Percentiles rank a stretch among this genome's conserved stretches.
Conservation (phyloP, 495 filamentous ascomycete genomes). For the Trichoderma erinaceum region DNA sequence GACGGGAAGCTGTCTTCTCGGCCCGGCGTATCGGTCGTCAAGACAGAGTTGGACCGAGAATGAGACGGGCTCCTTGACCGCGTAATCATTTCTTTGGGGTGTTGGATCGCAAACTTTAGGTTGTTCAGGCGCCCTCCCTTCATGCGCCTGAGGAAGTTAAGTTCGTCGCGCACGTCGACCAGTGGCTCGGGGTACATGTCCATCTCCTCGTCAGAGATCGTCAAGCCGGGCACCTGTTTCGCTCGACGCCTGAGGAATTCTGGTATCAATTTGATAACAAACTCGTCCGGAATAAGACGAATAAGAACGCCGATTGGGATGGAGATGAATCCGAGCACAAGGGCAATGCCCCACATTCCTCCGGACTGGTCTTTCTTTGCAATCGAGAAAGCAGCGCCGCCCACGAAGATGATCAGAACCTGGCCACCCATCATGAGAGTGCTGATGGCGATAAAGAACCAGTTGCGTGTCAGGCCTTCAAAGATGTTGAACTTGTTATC, state of each 20-base stretch:
- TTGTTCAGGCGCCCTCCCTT: constrained; percentile 87
- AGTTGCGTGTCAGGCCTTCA: constrained; percentile 69
- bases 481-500: constrained; percentile 90
- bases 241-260: constrained; percentile 61
- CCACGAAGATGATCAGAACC: constrained; percentile 74
- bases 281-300: constrained; percentile 51
- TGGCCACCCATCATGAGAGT: constrained; percentile 72
- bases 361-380: constrained; percentile 49
- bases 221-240: constrained; percentile 42
- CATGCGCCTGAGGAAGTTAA: constrained; percentile 82
- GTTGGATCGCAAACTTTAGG: constrained; percentile 75
- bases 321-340: constrained; percentile 64
- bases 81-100: constrained; percentile 63
- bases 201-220: constrained; percentile 70
- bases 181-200: constrained; percentile 64
- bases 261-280: constrained; percentile 60
- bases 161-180: constrained; percentile 71
- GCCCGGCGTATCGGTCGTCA: constrained; percentile 56
- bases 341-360: constrained; percentile 69
- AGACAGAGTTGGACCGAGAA: constrained; percentile 60
- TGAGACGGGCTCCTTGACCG: constrained; percentile 69
- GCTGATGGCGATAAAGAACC: constrained; percentile 80
- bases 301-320: constrained; percentile 68
- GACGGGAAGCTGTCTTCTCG: constrained; percentile 48
- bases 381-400: constrained; percentile 67